These are phyloP conservation scores for Cryptococcus sp. DNA, from an alignment of 1,284 basidiomycete species.

Conservation along the genomic window DNA sequence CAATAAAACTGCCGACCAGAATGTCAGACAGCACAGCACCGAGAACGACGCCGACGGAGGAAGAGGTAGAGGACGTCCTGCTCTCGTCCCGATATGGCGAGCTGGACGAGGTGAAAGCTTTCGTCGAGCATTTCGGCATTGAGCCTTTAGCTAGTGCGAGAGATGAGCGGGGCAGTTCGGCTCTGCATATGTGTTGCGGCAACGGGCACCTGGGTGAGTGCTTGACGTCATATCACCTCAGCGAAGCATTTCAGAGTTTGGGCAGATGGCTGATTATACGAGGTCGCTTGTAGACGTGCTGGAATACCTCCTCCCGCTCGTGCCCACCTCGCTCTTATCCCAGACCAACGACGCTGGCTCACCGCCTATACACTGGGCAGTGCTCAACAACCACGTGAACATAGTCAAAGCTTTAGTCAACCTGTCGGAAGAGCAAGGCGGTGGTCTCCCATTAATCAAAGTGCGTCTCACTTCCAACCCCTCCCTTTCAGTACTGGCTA, in stretches of 20 bases:
- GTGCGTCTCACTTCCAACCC: slow-evolving; percentile 20
- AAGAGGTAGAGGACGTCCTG: slow-evolving; percentile 75
- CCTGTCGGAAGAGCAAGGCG: slow-evolving; percentile 47
- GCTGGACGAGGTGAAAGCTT: slow-evolving; percentile 69
- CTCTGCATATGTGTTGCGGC: slow-evolving; percentile 79
- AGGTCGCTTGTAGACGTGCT: slow-evolving; percentile 63
- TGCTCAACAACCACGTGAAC: slow-evolving; percentile 73
- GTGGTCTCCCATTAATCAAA: slow-evolving; percentile 47
- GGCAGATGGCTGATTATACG: background rate
- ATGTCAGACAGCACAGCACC: slow-evolving; percentile 10
- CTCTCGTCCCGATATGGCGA: slow-evolving; percentile 83
- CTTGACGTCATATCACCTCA: background rate
- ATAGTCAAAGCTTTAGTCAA: slow-evolving; percentile 67
- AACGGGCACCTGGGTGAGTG: slow-evolving; percentile 81
- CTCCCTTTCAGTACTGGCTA: background rate
- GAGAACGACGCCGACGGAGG: slow-evolving; percentile 48
- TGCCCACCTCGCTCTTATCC: slow-evolving; percentile 63
- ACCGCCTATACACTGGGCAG: slow-evolving; percentile 85
- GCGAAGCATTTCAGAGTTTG: background rate
- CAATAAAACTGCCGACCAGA: slow-evolving; percentile 2
- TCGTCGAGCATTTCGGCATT: slow-evolving; percentile 63
- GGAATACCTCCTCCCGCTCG: slow-evolving; percentile 65
- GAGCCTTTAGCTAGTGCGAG: slow-evolving; percentile 60
- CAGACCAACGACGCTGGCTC: slow-evolving; percentile 69
- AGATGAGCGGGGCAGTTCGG: slow-evolving; percentile 75